Evolutionary conservation across 352 stramenopile species (phyloP), one percentile per base, ranked within the genome.

Genomic region (Plasmopara muralis): DNA sequence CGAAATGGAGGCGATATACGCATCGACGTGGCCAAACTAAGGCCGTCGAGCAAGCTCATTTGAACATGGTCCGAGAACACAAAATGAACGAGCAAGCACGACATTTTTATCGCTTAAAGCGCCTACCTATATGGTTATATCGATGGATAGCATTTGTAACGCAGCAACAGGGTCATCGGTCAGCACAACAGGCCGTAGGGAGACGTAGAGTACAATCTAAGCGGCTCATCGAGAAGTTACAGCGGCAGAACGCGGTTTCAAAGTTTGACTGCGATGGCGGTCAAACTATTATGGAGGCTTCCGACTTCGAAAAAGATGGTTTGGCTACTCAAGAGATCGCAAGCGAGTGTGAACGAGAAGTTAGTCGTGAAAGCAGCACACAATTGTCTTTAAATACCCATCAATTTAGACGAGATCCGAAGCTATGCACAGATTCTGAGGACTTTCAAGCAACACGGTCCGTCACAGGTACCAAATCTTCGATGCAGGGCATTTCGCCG

Each of bases 111-210:
- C 67, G 73, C 4, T 33, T 45, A 4, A 74, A 60, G 34, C 57
- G 55, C 15, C 44, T 89, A 15, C 63, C 74, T 0, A 48, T 46
- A 25, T 80, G 60, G 72, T 87, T 89, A 47, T 77, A 82, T 40
- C 60, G 39, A 5, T 89, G 78, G 78, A 42, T n/a, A 1, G 43
- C 37, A 14, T 59, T 51, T 14, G 53, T 63, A 8, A 50, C 20
- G 16, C 62, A 66, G 13, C 28, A 45, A 25, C 71, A 70, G 39
- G 66, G 83, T 9, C 55, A 55, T 10, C 50, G 50, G n/a, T 44
- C 50, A n/a, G 34, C 63, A 9, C 52, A 65, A 38, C 6, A 46
- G 2, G 62, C 64, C 12, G 58, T 64, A 33, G 50, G 58, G 13
- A 64, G 42, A 20, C 61, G 77, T 25, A 63, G 61, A 44, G 64